Conservation (phyloP, 805 yeast species). For the Babjeviella inositovora region DNA sequence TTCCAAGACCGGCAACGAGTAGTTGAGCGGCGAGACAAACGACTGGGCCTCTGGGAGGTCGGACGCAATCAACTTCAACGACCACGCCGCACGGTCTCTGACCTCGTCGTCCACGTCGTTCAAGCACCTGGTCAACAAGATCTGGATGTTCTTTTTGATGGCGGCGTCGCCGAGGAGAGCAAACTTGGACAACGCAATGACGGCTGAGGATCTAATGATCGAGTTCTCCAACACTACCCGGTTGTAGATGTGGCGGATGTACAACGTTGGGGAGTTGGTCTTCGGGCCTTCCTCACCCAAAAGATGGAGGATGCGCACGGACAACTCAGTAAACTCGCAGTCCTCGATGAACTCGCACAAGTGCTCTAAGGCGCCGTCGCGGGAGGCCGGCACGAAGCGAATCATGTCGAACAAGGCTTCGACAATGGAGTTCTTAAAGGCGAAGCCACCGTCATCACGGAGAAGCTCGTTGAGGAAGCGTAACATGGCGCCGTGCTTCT, state of each 20-base stretch:
- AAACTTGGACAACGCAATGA: constrained; percentile 81
- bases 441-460: constrained; percentile 82
- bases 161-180: constrained; percentile 61
- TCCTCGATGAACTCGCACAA: constrained; percentile 96
- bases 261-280: constrained; percentile 72
- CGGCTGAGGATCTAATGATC: constrained; percentile 90
- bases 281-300: constrained; percentile 92
- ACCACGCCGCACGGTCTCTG: constrained; percentile 89
- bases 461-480: constrained; percentile 69
- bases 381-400: constrained; percentile 69
- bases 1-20: constrained; percentile 68
- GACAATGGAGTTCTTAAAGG: constrained; percentile 73
- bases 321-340: constrained; percentile 88
- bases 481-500: constrained; percentile 72
- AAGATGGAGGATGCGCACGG: constrained; percentile 83
- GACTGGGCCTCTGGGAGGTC: constrained; percentile 23
- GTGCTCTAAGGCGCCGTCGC: constrained; percentile 70
- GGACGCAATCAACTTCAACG: constrained; percentile 47
- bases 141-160: constrained; percentile 52
- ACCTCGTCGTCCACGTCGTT: constrained; percentile 92
- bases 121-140: constrained; percentile 68
- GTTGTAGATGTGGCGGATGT: constrained; percentile 92
- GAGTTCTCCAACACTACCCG: constrained; percentile 94
- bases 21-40: constrained; percentile 51
- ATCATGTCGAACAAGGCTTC: constrained; percentile 90